A percentile compares a stretch with the other conserved stretches of the same genome.
These are phyloP conservation scores for Penicillium ochrochloron DNA, from an alignment of 495 filamentous ascomycete genomes.

Conservation along the genomic window DNA sequence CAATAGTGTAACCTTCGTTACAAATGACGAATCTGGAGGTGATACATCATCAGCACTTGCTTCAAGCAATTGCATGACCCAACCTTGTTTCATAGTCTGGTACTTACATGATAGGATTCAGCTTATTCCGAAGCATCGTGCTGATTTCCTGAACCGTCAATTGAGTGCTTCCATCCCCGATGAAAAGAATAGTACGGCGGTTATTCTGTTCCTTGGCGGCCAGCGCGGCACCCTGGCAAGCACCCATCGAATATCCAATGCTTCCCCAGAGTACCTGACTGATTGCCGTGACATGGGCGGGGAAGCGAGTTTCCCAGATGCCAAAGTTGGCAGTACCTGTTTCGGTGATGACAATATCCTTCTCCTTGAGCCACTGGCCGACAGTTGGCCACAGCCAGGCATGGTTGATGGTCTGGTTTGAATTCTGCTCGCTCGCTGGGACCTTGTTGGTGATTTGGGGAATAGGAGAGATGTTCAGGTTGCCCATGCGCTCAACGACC, in stretches of 20 bases:
- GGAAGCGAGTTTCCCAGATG: slow-evolving; percentile 86
- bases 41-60: slow-evolving; percentile 9
- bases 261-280: slow-evolving; percentile 89
- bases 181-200: slow-evolving; percentile 77
- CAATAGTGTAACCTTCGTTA: slow-evolving; percentile 63
- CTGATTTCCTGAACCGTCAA: slow-evolving; percentile 84
- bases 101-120: slow-evolving; percentile 79
- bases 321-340: slow-evolving; percentile 92
- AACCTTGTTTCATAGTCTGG: neutral
- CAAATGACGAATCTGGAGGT: slow-evolving; percentile 61
- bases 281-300: slow-evolving; percentile 71
- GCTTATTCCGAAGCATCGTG: slow-evolving; percentile 77
- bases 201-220: slow-evolving; percentile 66
- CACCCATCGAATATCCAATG: slow-evolving; percentile 82
- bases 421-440: slow-evolving; percentile 52
- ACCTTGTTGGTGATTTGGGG: slow-evolving; percentile 59
- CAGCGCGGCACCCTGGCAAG: slow-evolving; percentile 75
- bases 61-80: neutral
- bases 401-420: slow-evolving; percentile 70
- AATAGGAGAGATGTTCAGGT: slow-evolving; percentile 53
- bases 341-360: slow-evolving; percentile 84
- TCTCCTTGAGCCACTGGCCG: slow-evolving; percentile 73
- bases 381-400: slow-evolving; percentile 85
- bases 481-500: slow-evolving; percentile 62
- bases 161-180: slow-evolving; percentile 87